Base-by-base conservation (phyloP, 208 protist genomes). In the Crithidia thermophila region DNA sequence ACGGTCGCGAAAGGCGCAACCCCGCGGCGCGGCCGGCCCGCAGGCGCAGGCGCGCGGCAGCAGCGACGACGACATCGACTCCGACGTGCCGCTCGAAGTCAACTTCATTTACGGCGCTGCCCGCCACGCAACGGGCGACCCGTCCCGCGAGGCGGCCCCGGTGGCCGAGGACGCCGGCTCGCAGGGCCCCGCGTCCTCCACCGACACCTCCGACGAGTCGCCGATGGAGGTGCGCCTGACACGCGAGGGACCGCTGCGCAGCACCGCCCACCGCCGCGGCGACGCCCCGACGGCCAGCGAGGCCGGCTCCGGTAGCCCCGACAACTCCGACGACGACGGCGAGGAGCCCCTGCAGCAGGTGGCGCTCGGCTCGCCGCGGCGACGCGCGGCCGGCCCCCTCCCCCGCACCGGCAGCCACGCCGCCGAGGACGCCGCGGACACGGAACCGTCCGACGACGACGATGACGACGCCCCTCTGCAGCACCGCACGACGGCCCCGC, bases 11-110 rank as follows among this genome's bases (percentile, higher is more conserved):
- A 11, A 70, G 59, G 16, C 42, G 7, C 43, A 59, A 2, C 13
- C n/a, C 3, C 53, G 36, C 7, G 36, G 53, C 20, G 5, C 53
- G 5, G 30, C 28, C 46, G 62, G 23, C 14, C 56, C 36, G 47
- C 23, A 27, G 42, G 51, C 58, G 3, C 39, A 59, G 18, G 45
- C 18, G 36, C 40, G 28, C 45, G 60, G 9, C 27, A 42, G 21
- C 45, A 57, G 16, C 52, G 34, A 42, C 49, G 31, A 40, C 42
- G 64, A 53, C 11, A 20, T 43, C 21, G 73, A 79, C 34, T 69
- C 67, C 4, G 73, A 79, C n/a, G 43, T 43, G 1, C 67, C 60
- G 16, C 37, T 74, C 7, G 25, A 63, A 9, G 55, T 74, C 2
- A 34, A 27, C 28, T 67, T 71, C 21, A 46, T 75, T 20, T 68